Evolutionary conservation across 2,329 filamentous ascomycete species (phyloP), one percentile per base, ranked within the genome.

Genomic region (Apiospora saccharicola): DNA sequence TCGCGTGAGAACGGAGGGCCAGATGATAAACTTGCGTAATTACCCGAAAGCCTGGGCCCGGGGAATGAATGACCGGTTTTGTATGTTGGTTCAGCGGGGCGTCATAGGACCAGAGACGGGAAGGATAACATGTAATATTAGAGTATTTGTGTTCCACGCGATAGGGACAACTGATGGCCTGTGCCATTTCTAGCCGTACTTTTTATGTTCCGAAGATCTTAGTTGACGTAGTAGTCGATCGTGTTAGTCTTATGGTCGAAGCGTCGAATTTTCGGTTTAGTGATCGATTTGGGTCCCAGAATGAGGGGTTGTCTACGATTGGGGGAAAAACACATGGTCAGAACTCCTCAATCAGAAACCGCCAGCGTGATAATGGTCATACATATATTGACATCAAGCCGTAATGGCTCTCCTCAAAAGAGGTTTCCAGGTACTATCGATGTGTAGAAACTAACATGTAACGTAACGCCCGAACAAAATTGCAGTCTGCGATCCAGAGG

Each of bases 401-500:
- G 10, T 64, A 2, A 12, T n/a, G 57, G 57, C 19, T 64, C 34
- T 41, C 57, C 19, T 64, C 57, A n/a, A 41, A 22, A 16, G 53
- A 5, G 53, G 19, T 34, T 26, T 57, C 16, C 53, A 19, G 16
- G 19, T 34, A 57, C 51, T 53, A 53, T 14, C 13, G 51, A 53
- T 61, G 7, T 30, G 16, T 61, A n/a, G 19, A 37, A 61, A 37
- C 30, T 37, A 57, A 34, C 14, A 37, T 37, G n/a, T 24, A 57
- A 30, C 53, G n/a, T 19, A 41, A 13, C 34, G 22, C 34, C 34
- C n/a, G n/a, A 64, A n/a, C 34, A 41, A n/a, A n/a, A n/a, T 64
- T 41, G 19, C 22, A 34, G n/a, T 64, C 57, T 41, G 57, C 57
- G 16, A 64, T 64, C 53, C 30, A 34, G 53, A 61, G 51, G 51